Evolutionary conservation across 768 basidiomycete genomes (phyloP), one percentile per base, ranked within the genome.

Genomic region (Pleurotus citrinopileatus): DNA sequence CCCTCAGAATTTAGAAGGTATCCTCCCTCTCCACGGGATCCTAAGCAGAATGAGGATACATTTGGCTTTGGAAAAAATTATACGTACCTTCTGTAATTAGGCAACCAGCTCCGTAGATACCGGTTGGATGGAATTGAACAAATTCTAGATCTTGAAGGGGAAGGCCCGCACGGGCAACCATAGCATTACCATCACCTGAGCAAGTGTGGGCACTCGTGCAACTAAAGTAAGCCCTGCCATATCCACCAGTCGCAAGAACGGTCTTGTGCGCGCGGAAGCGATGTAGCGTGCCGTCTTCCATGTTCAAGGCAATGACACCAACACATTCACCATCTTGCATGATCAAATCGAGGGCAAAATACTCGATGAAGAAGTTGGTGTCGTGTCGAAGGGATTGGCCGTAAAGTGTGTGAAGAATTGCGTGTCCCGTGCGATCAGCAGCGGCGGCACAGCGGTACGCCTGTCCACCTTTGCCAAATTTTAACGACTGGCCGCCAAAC

Each of bases 331-430:
- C 97, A 59, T 90, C 94, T 69, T 98, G 80, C 97, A 99, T 99
- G 70, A 99, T 93, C 56, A 99, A 77, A 70, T 99, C 97, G 54
- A 96, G 83, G n/a, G 96, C 97, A 70, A 99, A 98, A 73, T 96
- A 99, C 71, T 99, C 97, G 71, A 99, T 98, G 79, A 99, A 99
- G 75, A 98, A 99, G 74, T 98, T 96, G 69, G 97, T 98, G 79
- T 98, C 87, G 79, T 99, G 97, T 55, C 94, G 89, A 57, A 99
- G 84, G 55, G 96, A 98, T 77, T 99, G 97, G 61, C 97, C 97
- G 65, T 99, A 99, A 53, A 99, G 91, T 7, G 96, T 98, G 79
- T 99, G 97, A 40, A 99, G 84, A 66, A 99, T 84, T 19, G 97
- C 97, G 66, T 99, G 97, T 23, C 97, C 97, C 5, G 97, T 99